A percentile compares a stretch with the other conserved stretches of the same genome.
phyloP scores from a whole-genome alignment of 768 basidiomycete genomes.

The Lactarius indigo region DNA sequence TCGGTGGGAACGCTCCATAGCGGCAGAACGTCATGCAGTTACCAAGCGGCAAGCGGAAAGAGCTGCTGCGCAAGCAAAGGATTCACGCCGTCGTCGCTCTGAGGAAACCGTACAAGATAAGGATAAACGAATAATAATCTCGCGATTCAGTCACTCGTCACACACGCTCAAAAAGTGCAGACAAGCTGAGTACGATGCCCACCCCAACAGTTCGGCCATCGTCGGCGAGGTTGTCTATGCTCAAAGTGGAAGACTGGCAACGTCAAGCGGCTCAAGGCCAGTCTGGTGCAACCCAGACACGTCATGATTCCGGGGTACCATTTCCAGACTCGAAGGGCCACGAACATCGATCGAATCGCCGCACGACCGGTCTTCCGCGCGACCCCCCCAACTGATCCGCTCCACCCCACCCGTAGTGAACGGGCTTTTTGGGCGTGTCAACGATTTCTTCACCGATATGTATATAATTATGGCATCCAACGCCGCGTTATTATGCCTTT shows the following conservation, averaged over 20 bases:
- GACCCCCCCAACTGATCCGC: constrained; percentile 37
- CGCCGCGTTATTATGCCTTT: constrained; percentile 16
- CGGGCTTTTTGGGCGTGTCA: constrained; percentile 2
- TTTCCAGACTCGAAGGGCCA: constrained; percentile 48
- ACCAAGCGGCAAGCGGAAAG: constrained; percentile 69
- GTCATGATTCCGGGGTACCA: constrained; percentile 45
- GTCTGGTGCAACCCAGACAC: constrained; percentile 20
- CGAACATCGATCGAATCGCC: constrained; percentile 32
- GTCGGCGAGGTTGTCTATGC: constrained; percentile 62
- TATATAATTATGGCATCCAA: constrained; percentile 21
- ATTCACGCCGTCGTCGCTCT: constrained; percentile 50
- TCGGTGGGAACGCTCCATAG: constrained; percentile 80
- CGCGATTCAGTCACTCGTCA: constrained; percentile 30
- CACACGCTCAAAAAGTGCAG: constrained; percentile 57
- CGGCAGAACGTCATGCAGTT: constrained; percentile 71
- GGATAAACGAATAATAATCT: constrained; percentile 10
- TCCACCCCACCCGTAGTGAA: background rate
- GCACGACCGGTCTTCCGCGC: constrained; percentile 35
- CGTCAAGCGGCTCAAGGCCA: constrained; percentile 51
- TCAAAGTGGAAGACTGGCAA: constrained; percentile 88
- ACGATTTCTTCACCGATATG: constrained; percentile 14
- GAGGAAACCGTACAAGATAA: constrained; percentile 35
- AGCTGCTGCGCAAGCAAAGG: constrained; percentile 42
- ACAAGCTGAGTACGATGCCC: constrained; percentile 48
- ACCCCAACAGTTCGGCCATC: constrained; percentile 33